Base-by-base conservation (phyloP, 805 yeast species). In the Pichia heedii region DNA sequence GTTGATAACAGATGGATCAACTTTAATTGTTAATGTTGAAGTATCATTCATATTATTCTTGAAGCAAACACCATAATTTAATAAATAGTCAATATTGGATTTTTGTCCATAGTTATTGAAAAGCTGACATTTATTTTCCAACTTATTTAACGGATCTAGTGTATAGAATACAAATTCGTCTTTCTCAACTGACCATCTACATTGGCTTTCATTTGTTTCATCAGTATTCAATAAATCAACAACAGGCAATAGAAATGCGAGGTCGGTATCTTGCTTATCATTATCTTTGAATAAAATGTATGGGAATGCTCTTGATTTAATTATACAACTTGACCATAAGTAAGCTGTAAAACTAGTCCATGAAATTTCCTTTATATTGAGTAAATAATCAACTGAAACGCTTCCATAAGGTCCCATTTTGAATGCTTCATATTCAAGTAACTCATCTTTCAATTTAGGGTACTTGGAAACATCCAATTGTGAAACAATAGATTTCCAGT, bases 101-200 rank as follows among this genome's bases (percentile, higher is more conserved):
- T 80, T 69, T 33, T 79, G 81, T 0, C 96, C 97, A 54, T 88
- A 89, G 1, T 89, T 80, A 60, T 86, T 88, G 67, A 76, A 84
- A 12, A 90, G 54, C 53, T 90, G 96, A 13, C 61, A 55, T 5
- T 76, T 77, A 22, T 59, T 54, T 0, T 50, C 27, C 1, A 84
- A 26, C 8, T 44, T 36, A 1, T 26, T 15, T 13, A 33, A n/a
- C 4, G 66, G 58, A 18, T 67, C 64, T 26, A 29, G 13, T 0
- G 74, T 57, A 33, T 58, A 62, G 50, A 79, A 79, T n/a, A 60
- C 55, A 45, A 61, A 49, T 8, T 36, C 4, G 16, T 49, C 45
- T 29, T 49, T 20, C 45, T 63, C 54, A 37, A 48, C 55, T 2
- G 50, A 54, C 96, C 96, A 88, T 33, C n/a, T 33, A 33, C 47